Evolutionary conservation across 441 rosid genomes (phyloP).

Genomic region (Geranium incanum): DNA sequence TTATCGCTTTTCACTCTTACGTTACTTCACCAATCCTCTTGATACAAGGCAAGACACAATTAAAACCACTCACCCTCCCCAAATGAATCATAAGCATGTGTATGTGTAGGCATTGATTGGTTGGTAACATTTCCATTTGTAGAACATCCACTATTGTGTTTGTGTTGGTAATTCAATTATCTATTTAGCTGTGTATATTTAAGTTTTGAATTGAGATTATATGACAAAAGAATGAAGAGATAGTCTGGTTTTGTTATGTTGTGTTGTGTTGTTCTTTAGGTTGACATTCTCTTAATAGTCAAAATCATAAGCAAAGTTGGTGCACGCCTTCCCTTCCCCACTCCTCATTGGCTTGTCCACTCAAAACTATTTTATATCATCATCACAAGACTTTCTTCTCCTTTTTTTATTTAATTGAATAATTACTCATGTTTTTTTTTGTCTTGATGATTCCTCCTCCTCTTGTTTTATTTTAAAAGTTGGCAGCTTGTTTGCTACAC

Average conservation of each 20-base stretch:
- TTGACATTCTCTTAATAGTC: constrained; percentile 24
- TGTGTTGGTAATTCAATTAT: no score
- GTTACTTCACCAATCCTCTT: not conserved
- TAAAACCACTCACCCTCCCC: not conserved
- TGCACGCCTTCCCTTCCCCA: constrained; percentile 29
- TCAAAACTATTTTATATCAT: not conserved
- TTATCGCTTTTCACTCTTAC: not conserved
- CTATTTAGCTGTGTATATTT: no score
- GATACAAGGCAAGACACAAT: not conserved
- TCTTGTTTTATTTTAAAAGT: not conserved
- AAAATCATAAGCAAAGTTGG: constrained; percentile 27
- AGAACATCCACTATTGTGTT: constrained; percentile 9
- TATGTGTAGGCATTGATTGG: not conserved
- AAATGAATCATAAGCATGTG: not conserved
- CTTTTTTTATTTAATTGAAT: not conserved
- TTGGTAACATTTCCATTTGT: constrained; percentile 1
- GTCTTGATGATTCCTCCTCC: not conserved
- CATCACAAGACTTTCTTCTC: not conserved
- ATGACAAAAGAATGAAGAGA: constrained; percentile 6
- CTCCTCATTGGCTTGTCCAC: not conserved
- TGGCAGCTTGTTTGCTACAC: not conserved
- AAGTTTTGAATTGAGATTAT: no score
- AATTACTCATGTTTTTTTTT: not conserved
- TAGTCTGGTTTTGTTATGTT: constrained; percentile 24
- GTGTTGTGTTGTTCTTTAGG: constrained; percentile 12